Percentiles rank a stretch among this genome's conserved stretches.
These are phyloP conservation scores for Phanerodontia chrysosporium DNA, from an alignment of 768 basidiomycete species.

Conservation along the genomic window DNA sequence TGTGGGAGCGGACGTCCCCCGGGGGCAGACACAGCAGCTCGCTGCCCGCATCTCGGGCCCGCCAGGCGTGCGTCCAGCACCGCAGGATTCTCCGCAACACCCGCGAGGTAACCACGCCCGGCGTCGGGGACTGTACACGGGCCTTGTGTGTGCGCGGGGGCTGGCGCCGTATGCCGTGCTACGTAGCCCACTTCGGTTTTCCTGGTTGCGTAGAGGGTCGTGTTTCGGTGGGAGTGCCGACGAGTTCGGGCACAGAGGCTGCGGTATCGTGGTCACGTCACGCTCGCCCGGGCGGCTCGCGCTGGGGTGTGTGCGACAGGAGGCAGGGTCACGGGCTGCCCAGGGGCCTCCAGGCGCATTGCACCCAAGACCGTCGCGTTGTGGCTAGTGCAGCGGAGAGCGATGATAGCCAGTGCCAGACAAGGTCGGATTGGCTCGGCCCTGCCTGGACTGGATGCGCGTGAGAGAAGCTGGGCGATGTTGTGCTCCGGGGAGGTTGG, in stretches of 20 bases:
- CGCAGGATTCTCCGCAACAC: slow-evolving; percentile 11
- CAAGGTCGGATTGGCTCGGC: neutral
- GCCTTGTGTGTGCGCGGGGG: too few relatives aligned
- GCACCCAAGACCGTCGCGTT: neutral
- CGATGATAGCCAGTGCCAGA: neutral
- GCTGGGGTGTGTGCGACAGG: neutral
- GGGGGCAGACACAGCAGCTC: neutral
- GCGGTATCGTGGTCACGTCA: neutral
- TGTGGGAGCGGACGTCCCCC: neutral
- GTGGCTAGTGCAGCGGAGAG: neutral
- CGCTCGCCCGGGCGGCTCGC: neutral
- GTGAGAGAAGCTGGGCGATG: neutral
- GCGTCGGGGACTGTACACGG: slow-evolving; percentile 1
- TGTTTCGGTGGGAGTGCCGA: neutral
- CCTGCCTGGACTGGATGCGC: neutral
- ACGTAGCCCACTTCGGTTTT: too few relatives aligned
- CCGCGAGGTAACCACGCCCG: slow-evolving; percentile 14
- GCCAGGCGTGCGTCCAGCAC: neutral
- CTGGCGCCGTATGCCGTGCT: too few relatives aligned
- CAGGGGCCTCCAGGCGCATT: neutral
- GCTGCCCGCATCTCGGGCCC: neutral
- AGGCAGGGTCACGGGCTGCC: neutral
- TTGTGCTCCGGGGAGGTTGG: neutral
- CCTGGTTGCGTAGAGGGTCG: too few relatives aligned
- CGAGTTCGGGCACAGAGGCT: neutral